Percentiles rank a stretch among this genome's conserved stretches.
Conservation (phyloP, 2,329 filamentous ascomycete species). For the Pezicula neosporulosa region DNA sequence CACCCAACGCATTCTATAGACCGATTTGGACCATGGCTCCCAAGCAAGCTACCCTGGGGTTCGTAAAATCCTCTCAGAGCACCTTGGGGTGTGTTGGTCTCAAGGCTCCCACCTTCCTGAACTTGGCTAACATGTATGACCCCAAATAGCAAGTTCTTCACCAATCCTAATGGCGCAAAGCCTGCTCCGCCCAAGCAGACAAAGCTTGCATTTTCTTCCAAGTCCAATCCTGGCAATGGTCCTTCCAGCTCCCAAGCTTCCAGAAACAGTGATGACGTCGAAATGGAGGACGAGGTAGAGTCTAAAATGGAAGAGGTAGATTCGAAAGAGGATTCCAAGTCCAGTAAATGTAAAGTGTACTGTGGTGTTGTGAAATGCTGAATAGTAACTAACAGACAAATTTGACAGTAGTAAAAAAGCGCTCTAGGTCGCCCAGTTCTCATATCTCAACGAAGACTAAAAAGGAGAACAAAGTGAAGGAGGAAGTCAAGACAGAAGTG, state of each 20-base stretch:
- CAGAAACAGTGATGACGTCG: slow-evolving; percentile 20
- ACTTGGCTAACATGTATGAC: slow-evolving; percentile 11
- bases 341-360: slow-evolving; percentile 8
- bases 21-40: slow-evolving; percentile 26
- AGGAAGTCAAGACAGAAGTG: slow-evolving; percentile 25
- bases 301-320: slow-evolving; percentile 19
- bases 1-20: slow-evolving; percentile 14
- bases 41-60: slow-evolving; percentile 79
- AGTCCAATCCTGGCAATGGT: slow-evolving; percentile 32
- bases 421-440: slow-evolving; percentile 18
- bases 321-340: slow-evolving; percentile 19
- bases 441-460: slow-evolving; percentile 21
- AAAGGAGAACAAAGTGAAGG: slow-evolving; percentile 25
- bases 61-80: slow-evolving; percentile 71
- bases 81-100: slow-evolving; percentile 62
- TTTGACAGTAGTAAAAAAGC: slow-evolving; percentile 18
- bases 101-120: slow-evolving; percentile 9
- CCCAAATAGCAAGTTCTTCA: slow-evolving; percentile 76
- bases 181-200: slow-evolving; percentile 68
- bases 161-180: slow-evolving; percentile 56
- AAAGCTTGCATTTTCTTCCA: slow-evolving; percentile 72
- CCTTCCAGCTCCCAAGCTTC: slow-evolving; percentile 20
- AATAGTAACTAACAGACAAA: slow-evolving; percentile 3
- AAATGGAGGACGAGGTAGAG: slow-evolving; percentile 21
- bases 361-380: background rate